These are phyloP conservation scores for Pseudogymnoascus sp. DNA, from an alignment of 2,329 filamentous ascomycete genomes.

Conservation along the genomic window DNA sequence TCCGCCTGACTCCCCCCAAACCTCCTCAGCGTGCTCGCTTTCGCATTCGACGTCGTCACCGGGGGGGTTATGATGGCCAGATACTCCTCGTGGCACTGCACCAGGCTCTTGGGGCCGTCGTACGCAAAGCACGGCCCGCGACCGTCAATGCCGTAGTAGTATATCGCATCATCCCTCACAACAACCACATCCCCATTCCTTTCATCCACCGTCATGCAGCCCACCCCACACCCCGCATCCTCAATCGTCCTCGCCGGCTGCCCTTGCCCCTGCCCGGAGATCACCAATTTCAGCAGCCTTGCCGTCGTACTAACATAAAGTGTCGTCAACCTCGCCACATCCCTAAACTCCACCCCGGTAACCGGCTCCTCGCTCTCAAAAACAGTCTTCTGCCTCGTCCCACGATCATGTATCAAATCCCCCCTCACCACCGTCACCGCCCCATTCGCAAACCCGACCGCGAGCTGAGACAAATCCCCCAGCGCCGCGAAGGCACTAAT, in stretches of 20 bases:
- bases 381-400: slow-evolving; percentile 86
- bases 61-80: slow-evolving; percentile 79
- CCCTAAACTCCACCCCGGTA: slow-evolving; percentile 74
- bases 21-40: slow-evolving; percentile 49
- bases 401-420: slow-evolving; percentile 89
- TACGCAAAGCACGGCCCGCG: slow-evolving; percentile 84
- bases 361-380: slow-evolving; percentile 96
- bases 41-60: slow-evolving; percentile 42
- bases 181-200: slow-evolving; percentile 78
- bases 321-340: slow-evolving; percentile 55
- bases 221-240: slow-evolving; percentile 82
- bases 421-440: slow-evolving; percentile 88
- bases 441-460: slow-evolving; percentile 92
- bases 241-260: slow-evolving; percentile 83
- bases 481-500: slow-evolving; percentile 84
- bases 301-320: slow-evolving; percentile 89
- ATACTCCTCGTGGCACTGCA: slow-evolving; percentile 76
- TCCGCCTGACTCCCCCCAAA: slow-evolving; percentile 68
- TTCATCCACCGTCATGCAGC: slow-evolving; percentile 85
- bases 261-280: slow-evolving; percentile 82
- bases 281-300: slow-evolving; percentile 75
- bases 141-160: slow-evolving; percentile 81
- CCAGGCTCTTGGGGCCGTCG: slow-evolving; percentile 78
- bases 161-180: slow-evolving; percentile 91
- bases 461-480: slow-evolving; percentile 83